These are phyloP conservation scores for Backusella westeae DNA, from an alignment of 192 early-diverging fungal species.

Conservation along the genomic window DNA sequence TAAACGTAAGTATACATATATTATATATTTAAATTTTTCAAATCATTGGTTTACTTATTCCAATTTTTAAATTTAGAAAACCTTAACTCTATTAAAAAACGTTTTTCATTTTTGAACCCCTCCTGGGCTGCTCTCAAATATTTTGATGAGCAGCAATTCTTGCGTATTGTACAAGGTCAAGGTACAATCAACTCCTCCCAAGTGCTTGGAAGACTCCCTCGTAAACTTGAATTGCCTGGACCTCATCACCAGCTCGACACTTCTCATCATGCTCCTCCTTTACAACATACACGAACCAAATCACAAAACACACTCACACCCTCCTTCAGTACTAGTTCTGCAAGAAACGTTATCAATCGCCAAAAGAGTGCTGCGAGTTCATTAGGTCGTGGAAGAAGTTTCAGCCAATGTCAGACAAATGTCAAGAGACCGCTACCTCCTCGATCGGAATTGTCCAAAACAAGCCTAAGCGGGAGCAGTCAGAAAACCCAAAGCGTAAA, in stretches of 20 bases:
- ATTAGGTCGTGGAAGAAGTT: background rate
- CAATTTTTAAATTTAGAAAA: conserved; percentile 23
- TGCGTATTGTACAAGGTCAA: conserved; percentile 32
- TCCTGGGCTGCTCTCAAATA: conserved; percentile 41
- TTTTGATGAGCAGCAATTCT: conserved; percentile 38
- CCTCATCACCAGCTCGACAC: background rate
- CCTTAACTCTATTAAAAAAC: conserved; percentile 26
- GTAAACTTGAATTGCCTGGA: conserved; percentile 10
- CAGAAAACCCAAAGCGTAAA: background rate
- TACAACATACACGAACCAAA: background rate
- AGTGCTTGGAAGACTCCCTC: conserved; percentile 26
- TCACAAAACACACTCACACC: background rate
- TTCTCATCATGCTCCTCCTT: background rate
- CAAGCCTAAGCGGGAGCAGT: background rate
- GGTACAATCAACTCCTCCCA: conserved; percentile 5
- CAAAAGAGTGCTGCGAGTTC: background rate
- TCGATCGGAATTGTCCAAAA: background rate
- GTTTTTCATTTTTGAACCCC: conserved; percentile 33
- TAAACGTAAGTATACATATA: conserved; percentile 28
- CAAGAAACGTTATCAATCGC: background rate
- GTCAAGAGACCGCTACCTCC: background rate
- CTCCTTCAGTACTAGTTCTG: background rate
- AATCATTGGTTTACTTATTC: background rate
- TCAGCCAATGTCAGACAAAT: background rate
- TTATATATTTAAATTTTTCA: background rate